phyloP scores from a whole-genome alignment of 208 protist species.

The Acanthamoeba sp. region DNA sequence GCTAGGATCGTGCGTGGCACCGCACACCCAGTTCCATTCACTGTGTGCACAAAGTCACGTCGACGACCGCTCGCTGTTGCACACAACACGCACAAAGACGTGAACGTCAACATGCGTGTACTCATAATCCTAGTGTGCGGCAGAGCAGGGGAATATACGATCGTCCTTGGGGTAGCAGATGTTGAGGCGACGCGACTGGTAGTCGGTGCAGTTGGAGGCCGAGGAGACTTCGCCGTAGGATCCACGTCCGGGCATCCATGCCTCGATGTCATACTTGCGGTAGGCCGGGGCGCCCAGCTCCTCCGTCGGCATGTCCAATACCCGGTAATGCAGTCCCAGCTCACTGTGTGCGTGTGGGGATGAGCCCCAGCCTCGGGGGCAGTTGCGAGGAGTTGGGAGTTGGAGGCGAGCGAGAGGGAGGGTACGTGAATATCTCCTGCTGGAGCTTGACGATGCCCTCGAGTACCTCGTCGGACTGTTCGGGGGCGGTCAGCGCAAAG shows the following conservation, averaged over 20 bases:
- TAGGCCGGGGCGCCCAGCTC: slow-evolving; percentile 89
- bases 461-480: slow-evolving; percentile 82
- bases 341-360: neutral
- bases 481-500: slow-evolving; percentile 86
- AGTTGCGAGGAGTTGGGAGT: neutral
- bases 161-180: slow-evolving; percentile 80
- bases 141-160: neutral
- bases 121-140: no score
- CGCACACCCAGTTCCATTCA: slow-evolving; percentile 91
- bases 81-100: neutral
- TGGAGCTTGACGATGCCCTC: slow-evolving; percentile 86
- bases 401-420: slow-evolving; percentile 73
- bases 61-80: neutral
- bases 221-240: slow-evolving; percentile 86
- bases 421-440: slow-evolving; percentile 85
- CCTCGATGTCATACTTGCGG: slow-evolving; percentile 92
- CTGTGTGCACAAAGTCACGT: slow-evolving; percentile 85
- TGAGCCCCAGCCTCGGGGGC: neutral
- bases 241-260: slow-evolving; percentile 90
- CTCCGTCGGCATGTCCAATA: slow-evolving; percentile 90
- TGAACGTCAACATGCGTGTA: neutral
- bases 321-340: slow-evolving; percentile 70
- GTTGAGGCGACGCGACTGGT: slow-evolving; percentile 88
- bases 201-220: slow-evolving; percentile 92
- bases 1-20: slow-evolving; percentile 90